A percentile compares a stretch with the other conserved stretches of the same genome.
These are phyloP conservation scores for Poa pratensis DNA, from an alignment of 176 grass and related monocot genomes.

Conservation along the genomic window DNA sequence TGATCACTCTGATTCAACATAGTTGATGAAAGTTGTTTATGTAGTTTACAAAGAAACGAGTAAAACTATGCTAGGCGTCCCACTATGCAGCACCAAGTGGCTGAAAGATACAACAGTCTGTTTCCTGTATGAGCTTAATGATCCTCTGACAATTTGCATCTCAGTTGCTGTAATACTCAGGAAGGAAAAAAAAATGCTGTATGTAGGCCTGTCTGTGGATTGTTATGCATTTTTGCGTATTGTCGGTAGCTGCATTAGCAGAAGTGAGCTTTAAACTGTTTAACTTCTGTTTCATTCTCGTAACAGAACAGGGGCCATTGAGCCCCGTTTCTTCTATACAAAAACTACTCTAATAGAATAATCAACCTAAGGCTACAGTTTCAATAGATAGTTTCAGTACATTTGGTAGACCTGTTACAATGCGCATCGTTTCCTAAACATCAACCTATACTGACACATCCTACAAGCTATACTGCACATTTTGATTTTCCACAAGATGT, in stretches of 20 bases:
- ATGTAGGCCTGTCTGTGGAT: background rate
- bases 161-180: too few relatives aligned
- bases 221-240: background rate
- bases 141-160: background rate
- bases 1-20: background rate
- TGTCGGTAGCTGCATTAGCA: background rate
- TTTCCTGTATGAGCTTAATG: background rate
- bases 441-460: background rate
- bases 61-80: background rate
- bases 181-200: background rate
- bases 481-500: constrained; percentile 12
- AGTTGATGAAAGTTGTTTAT: background rate
- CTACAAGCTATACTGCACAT: constrained; percentile 4
- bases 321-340: background rate
- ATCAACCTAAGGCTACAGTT: constrained; percentile 14
- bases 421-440: background rate
- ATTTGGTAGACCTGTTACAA: background rate
- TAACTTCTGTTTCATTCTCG: background rate
- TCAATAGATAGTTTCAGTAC: background rate
- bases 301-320: background rate
- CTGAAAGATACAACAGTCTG: background rate
- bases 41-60: background rate
- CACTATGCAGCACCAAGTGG: background rate
- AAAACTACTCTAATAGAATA: background rate
- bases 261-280: background rate